Evolutionary conservation across 768 basidiomycete genomes (phyloP).

Genomic region (Galerina sulciceps): DNA sequence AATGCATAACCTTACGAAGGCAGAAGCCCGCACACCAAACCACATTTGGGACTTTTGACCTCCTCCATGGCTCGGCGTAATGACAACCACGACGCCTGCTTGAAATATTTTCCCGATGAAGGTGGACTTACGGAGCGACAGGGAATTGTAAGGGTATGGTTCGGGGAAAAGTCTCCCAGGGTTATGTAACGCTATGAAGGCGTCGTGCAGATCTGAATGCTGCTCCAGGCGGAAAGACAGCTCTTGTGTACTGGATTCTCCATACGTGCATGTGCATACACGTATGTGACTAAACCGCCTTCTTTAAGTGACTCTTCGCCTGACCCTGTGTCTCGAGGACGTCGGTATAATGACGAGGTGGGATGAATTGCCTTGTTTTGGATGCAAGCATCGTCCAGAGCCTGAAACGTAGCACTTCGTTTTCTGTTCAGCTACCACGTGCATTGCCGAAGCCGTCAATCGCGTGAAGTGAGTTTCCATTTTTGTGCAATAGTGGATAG

Average conservation of each 20-base stretch:
- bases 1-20: conserved; percentile 32
- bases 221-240: conserved; percentile 10
- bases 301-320: conserved; percentile 14
- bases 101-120: conserved; percentile 42
- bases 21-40: conserved; percentile 30
- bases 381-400: conserved; percentile 11
- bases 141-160: conserved; percentile 19
- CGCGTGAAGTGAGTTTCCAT: conserved; percentile 42
- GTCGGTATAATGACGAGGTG: conserved; percentile 19
- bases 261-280: conserved; percentile 20
- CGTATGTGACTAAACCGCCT: conserved; percentile 18
- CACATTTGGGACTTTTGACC: conserved; percentile 34
- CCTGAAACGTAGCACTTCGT: conserved; percentile 15
- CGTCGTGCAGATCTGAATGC: conserved; percentile 1
- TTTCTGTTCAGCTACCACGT: conserved; percentile 28
- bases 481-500: conserved; percentile 25
- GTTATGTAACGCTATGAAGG: conserved; percentile 21
- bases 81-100: conserved; percentile 28
- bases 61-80: conserved; percentile 37
- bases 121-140: conserved; percentile 27
- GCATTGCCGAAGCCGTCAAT: conserved; percentile 33
- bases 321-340: conserved; percentile 13
- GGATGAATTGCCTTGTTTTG: conserved; percentile 28
- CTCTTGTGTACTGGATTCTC: conserved; percentile 18
- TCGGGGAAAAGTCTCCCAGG: conserved; percentile 36